Evolutionary conservation across 2,329 filamentous ascomycete genomes (phyloP).

Genomic region (Fusarium citri): DNA sequence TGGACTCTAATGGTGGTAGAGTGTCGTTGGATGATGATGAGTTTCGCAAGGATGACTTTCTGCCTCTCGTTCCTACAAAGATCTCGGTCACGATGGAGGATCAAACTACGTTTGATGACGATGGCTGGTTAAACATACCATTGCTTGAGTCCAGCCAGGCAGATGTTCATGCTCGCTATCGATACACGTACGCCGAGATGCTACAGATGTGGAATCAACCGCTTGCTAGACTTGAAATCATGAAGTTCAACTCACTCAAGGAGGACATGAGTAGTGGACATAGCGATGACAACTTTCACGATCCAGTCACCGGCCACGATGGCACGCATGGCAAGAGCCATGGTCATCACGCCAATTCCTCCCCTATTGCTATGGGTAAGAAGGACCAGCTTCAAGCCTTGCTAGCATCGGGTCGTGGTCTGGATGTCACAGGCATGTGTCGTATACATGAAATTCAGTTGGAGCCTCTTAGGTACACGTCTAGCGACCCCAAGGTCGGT

Average conservation of each 20-base stretch:
- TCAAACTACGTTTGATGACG: constrained; percentile 74
- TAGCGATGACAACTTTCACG: constrained; percentile 50
- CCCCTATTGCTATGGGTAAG: constrained; percentile 68
- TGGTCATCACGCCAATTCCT: constrained; percentile 56
- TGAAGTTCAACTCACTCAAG: constrained; percentile 75
- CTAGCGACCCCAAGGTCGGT: constrained; percentile 53
- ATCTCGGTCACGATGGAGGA: constrained; percentile 69
- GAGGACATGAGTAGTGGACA: constrained; percentile 54
- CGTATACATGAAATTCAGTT: constrained; percentile 71
- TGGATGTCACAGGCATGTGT: constrained; percentile 73
- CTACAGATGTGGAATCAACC: constrained; percentile 74
- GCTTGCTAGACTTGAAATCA: constrained; percentile 71
- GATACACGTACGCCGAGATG: constrained; percentile 75
- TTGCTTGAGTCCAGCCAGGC: constrained; percentile 65
- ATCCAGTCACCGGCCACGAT: constrained; percentile 55
- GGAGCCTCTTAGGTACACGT: constrained; percentile 65
- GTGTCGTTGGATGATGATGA: constrained; percentile 68
- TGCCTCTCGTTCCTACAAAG: constrained; percentile 62
- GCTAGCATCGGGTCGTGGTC: constrained; percentile 65
- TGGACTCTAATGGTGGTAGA: constrained; percentile 60
- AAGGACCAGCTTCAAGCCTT: constrained; percentile 64
- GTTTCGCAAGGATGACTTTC: constrained; percentile 57
- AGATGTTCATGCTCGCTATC: constrained; percentile 67
- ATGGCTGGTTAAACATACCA: constrained; percentile 71
- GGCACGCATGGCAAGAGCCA: constrained; percentile 51